Evolutionary conservation across 306 rosid species (phyloP).

Genomic region (Carpinus fangiana): DNA sequence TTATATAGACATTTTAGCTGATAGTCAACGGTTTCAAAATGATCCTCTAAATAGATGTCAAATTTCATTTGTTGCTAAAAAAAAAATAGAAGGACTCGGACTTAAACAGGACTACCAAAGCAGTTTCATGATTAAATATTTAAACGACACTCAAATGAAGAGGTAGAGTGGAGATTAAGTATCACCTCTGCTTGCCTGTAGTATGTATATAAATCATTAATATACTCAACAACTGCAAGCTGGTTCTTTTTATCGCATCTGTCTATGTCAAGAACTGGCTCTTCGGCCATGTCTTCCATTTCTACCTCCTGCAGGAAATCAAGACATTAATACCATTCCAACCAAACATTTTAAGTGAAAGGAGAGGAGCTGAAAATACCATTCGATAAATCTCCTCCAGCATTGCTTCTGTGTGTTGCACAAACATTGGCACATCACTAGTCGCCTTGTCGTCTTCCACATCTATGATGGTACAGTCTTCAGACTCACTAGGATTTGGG

Average conservation of each 20-base stretch:
- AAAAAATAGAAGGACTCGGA: background rate
- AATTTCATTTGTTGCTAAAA: background rate
- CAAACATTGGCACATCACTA: constrained; percentile 53
- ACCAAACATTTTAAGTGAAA: background rate
- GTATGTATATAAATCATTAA: constrained; percentile 43
- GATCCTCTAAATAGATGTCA: background rate
- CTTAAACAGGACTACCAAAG: background rate
- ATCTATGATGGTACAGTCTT: constrained; percentile 37
- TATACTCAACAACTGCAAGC: constrained; percentile 52
- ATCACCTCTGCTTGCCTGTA: constrained; percentile 56
- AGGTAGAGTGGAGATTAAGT: background rate
- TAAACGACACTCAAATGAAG: background rate
- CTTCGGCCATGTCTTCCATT: constrained; percentile 53
- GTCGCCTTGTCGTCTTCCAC: constrained; percentile 35
- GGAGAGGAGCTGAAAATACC: constrained; percentile 28
- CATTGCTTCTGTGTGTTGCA: constrained; percentile 63
- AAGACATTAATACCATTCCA: background rate
- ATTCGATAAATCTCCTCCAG: constrained; percentile 53
- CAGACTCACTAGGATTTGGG: constrained; percentile 28
- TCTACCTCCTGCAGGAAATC: constrained; percentile 41
- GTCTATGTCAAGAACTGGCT: constrained; percentile 47
- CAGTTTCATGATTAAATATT: background rate
- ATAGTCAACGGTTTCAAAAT: background rate
- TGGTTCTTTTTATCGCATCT: constrained; percentile 30
- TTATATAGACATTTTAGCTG: background rate